Base-by-base conservation (phyloP, 1,284 basidiomycete species). In the Trichosporon sp. region DNA sequence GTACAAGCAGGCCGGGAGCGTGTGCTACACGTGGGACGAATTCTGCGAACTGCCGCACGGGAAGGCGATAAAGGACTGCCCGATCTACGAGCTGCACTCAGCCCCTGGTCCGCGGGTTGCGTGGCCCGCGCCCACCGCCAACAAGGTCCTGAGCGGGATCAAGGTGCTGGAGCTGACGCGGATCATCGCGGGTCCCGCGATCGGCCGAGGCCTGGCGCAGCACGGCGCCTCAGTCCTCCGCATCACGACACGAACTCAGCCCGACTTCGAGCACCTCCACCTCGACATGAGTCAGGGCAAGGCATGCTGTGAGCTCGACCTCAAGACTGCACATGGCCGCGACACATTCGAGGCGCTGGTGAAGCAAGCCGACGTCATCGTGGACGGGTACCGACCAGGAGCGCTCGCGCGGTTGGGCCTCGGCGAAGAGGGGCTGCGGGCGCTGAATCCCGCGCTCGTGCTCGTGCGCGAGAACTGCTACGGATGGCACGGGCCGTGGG, bases 381-480 rank as follows among this genome's bases (percentile, higher is more conserved):
- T 66, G 25, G 62, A 66, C 31, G 65, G 65, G 34, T 65, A 65
- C 56, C 61, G 65, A n/a, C 65, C 65, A 1, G 59, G 65, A 4
- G 52, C 58, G 1, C 14, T 65, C 23, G 65, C 9, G n/a, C 34
- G 58, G 2, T 58, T 63, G 1, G 61, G 65, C 13, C 63, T 66
- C 23, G 40, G 54, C 1, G 57, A 32, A 21, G 65, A 54, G 2
- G 59, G 54, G 10, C 56, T 66, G 37, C 62, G 65, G 19, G 25
- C 6, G n/a, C n/a, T 61, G 31, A 64, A 63, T 60, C 59, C 62
- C 0, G 31, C 19, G 2, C 23, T 60, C 32, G 33, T 64, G 13
- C 32, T 56, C 49, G 65, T 63, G 11, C 62, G 62, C 49, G 62
- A 66, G 52, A 66, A 60, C 65, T 66, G 65, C 57, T 66, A 63